Evolutionary conservation across 345 rosid species (phyloP).

Genomic region (Leavenworthia alabamica): DNA sequence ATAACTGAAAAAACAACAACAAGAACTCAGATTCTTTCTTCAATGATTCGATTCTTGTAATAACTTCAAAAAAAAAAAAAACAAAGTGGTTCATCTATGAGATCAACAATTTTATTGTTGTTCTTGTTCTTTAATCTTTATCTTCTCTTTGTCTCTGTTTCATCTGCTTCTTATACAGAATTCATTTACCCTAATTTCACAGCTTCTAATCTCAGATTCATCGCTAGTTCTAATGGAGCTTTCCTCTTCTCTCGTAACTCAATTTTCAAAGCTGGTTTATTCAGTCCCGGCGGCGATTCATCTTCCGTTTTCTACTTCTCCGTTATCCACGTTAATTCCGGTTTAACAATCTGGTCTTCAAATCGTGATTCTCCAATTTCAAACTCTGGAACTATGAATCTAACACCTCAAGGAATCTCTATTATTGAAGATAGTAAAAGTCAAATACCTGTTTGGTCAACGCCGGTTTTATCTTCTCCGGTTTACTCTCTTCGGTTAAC

Average conservation of each 20-base stretch:
- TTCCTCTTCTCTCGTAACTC: conserved; percentile 54
- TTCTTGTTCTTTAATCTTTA: conserved; percentile 27
- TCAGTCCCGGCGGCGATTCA: conserved; percentile 38
- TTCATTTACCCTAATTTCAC: conserved; percentile 57
- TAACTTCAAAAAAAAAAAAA: not conserved
- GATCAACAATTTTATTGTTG: conserved; percentile 25
- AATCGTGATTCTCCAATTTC: conserved; percentile 66
- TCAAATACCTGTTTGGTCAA: conserved; percentile 50
- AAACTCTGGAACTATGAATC: conserved; percentile 48
- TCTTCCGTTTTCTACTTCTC: conserved; percentile 55
- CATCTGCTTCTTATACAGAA: conserved; percentile 37
- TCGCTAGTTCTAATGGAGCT: conserved; percentile 44
- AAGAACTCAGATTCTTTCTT: conserved; percentile 22
- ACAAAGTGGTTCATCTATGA: conserved; percentile 38
- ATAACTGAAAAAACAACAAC: not conserved
- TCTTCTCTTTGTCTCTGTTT: conserved; percentile 31
- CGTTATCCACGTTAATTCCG: conserved; percentile 54
- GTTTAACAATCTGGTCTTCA: conserved; percentile 70
- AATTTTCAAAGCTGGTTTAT: conserved; percentile 58
- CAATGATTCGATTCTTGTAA: conserved; percentile 6
- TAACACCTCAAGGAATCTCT: conserved; percentile 50
- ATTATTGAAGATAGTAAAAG: conserved; percentile 41
- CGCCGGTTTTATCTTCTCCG: conserved; percentile 48
- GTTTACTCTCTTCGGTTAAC: conserved; percentile 43
- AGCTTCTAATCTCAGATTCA: conserved; percentile 47